Evolutionary conservation across 2,329 filamentous ascomycete species (phyloP), one percentile per base, ranked within the genome.

Genomic region (Cordyceps fumosorosea): DNA sequence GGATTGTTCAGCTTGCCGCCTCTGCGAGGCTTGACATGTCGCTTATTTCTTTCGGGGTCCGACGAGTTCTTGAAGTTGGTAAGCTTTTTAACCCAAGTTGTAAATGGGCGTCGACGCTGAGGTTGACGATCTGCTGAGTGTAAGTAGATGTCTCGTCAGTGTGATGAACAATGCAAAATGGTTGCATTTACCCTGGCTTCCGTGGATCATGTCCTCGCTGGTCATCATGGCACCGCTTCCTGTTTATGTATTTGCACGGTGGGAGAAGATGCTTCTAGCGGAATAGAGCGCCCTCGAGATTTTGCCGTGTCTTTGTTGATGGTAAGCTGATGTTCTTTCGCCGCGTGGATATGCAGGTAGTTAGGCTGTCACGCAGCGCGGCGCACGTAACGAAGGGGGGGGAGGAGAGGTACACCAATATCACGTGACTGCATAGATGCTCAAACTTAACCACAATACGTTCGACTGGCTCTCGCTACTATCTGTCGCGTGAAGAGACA

Each of bases 31-130:
- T 78, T 80, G 57, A 74, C 76, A 58, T 79, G 64, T 69, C 75
- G 65, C 72, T 75, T 69, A 71, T 74, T 63, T 69, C 75, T 67
- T 48, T 80, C 80, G 64, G 85, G 81, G 65, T 83, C 85, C 37
- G 87, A 89, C 5, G 87, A 87, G 62, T 79, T 81, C 75, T 96
- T 97, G 76, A 96, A 88, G 73, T 89, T 93, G 65, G 92, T 88
- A 62, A 98, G 84, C 71, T 93, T 93, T 81, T 93, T 96, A 80
- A 99, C 91, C 89, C 93, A 96, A 67, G 88, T 90, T 53, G 93
- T 85, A 73, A 98, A 98, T 26, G 93, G 93, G 66, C 90, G 87
- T 69, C 92, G 88, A 67, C 91, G 89, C 69, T 84, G 84, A 71
- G 76, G 67, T 67, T 82, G 81, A 67, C 86, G 84, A 74, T 92